Evolutionary conservation across 2,329 filamentous ascomycete species (phyloP).

Genomic region (Monosporascus sp.): DNA sequence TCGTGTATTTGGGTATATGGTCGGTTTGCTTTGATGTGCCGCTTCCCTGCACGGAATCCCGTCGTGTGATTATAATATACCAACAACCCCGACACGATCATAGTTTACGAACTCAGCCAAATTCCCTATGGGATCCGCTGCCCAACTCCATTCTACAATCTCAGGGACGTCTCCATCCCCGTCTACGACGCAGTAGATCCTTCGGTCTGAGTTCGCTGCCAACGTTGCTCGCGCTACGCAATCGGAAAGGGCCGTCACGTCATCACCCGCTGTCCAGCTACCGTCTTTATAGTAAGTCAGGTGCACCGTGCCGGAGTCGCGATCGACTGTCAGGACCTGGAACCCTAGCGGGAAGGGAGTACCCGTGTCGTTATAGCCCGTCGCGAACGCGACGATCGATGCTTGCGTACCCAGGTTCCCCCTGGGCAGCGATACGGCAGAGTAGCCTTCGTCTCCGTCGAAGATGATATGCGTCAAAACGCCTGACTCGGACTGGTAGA

Average conservation of each 20-base stretch:
- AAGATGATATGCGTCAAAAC: background rate
- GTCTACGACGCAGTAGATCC: conserved; percentile 1
- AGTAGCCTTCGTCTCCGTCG: background rate
- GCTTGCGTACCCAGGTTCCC: background rate
- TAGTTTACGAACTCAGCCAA: background rate
- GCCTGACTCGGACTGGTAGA: background rate
- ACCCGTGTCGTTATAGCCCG: background rate
- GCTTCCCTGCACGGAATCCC: no score
- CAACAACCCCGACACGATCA: background rate
- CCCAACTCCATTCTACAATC: background rate
- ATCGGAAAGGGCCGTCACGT: background rate
- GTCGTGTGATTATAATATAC: no score
- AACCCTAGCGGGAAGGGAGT: background rate
- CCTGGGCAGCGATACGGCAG: background rate
- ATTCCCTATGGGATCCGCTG: background rate
- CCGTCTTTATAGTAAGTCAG: background rate
- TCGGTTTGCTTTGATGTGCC: no score
- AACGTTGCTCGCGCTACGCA: background rate
- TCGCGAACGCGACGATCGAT: background rate
- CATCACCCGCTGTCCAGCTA: background rate
- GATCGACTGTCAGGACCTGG: background rate
- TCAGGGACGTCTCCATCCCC: background rate
- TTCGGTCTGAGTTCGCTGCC: background rate
- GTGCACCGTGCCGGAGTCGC: background rate
- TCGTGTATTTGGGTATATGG: no score